Base-by-base conservation (phyloP, 495 filamentous ascomycete genomes). In the Pyrenula massariospora region DNA sequence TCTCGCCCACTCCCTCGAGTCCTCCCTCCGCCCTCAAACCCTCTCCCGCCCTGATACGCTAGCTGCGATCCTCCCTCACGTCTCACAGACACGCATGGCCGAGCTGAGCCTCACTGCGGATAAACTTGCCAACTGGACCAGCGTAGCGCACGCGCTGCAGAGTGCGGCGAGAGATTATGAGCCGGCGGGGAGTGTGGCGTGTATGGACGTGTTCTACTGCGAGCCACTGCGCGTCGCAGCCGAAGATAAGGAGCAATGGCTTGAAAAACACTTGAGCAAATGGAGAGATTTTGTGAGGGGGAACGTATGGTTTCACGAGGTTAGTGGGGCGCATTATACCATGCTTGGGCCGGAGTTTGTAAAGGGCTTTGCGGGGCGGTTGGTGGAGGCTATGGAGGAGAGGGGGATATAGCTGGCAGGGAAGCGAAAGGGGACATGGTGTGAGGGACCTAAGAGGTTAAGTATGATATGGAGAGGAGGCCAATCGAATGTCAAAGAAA, bases 161-260 rank as follows among this genome's bases (percentile, higher is more conserved):
- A 63, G 58, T n/a, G 71, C 76, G 20, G 74, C 72, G 0, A 60
- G 62, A 15, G 68, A 79, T 31, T 84, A 81, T 60, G 79, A 82
- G 20, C 79, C 80, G 0, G 10, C 5, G 1, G 77, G 77, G 0
- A 53, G 11, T 0, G 68, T 82, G 0, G 50, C 50, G 0, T 22
- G 50, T 0, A 75, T 84, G 55, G 78, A 84, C 62, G 68, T 80
- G 0, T 81, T 84, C 58, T 68, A 70, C 22, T 70, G 67, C 11
- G 54, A 63, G 2, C 79, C 79, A 1, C 56, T 79, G 15, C 66
- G 61, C 15, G 63, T 61, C 0, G 73, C 67, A 10, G 79, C 76
- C 1, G 54, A 60, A 12, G 63, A 58, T 3, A 67, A 63, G n/a
- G 56, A 70, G 52, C 67, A 79, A 36, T 81, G 77, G 74, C 50